A percentile compares a stretch with the other conserved stretches of the same genome.
Evolutionary conservation across 768 basidiomycete genomes (phyloP).

Genomic region (Imleria badia): DNA sequence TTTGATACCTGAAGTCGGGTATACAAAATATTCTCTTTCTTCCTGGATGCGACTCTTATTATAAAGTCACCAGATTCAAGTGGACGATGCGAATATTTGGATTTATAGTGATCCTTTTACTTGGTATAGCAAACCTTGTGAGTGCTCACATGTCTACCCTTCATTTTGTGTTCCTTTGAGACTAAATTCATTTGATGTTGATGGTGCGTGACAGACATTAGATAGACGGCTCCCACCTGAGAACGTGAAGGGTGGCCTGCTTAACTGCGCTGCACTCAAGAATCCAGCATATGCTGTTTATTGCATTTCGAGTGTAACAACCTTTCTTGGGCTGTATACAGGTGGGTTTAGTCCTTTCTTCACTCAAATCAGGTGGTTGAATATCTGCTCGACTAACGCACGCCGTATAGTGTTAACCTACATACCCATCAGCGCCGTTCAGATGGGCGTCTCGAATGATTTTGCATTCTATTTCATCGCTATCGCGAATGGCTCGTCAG

Average conservation of each 20-base stretch:
- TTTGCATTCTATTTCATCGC: conserved; percentile 66
- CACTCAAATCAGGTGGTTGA: neutral
- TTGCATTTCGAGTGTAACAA: conserved; percentile 52
- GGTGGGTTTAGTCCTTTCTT: conserved; percentile 32
- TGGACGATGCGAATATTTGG: conserved; percentile 77
- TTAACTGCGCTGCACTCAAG: conserved; percentile 53
- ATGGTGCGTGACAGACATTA: conserved; percentile 21
- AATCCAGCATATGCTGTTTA: conserved; percentile 52
- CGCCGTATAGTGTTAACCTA: conserved; percentile 59
- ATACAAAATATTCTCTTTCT: conserved; percentile 16
- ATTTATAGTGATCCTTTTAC: conserved; percentile 53
- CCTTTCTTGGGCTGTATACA: conserved; percentile 72
- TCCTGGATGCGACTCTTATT: neutral
- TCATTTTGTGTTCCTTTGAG: neutral
- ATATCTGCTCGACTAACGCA: neutral
- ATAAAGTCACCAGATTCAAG: conserved; percentile 50
- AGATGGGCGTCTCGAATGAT: conserved; percentile 45
- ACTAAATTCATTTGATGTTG: neutral
- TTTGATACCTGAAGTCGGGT: conserved; percentile 57
- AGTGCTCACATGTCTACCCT: conserved; percentile 4
- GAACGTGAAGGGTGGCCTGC: conserved; percentile 53
- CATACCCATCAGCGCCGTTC: conserved; percentile 55
- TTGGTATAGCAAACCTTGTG: conserved; percentile 57
- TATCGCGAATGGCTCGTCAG: conserved; percentile 65
- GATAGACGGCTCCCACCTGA: conserved; percentile 54